Base-by-base conservation (phyloP, 164 flowering plant species). In the Protea cynaroides region DNA sequence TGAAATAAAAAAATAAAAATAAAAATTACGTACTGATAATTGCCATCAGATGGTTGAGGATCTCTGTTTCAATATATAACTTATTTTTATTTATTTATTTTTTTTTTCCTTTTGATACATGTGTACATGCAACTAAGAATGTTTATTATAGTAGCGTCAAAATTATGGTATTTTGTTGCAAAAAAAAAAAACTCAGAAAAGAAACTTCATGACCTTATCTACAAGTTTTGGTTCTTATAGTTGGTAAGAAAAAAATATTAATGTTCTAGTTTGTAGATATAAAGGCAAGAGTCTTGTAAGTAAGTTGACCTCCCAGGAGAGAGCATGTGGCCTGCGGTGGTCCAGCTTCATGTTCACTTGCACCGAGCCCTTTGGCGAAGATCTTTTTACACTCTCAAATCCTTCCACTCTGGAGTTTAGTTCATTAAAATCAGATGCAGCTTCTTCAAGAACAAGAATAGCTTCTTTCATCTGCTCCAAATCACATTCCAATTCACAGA, bases 401-500 rank as follows among this genome's bases (percentile, higher is more conserved):
- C 81, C 86, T 80, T 84, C 82, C 54, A 88, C 95, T 71, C 98
- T 83, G 47, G 70, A 68, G 50, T 76, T 83, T 50, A 92, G 69
- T 59, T 89, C 96, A 76, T 72, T 81, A 68, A 92, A 89, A 78
- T 92, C 98, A 69, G 80, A 88, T 56, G 84, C 81, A 72, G 95
- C 95, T 78, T 92, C 98, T 79, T 89, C 95, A 68, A 92, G 91
- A 62, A 92, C 96, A 79, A 92, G 91, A 82, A 82, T 74, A 50
- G 96, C 93, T 77, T 92, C 98, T 69, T 83, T 84, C 85, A 85
- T 84, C 82, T 92, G 98, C 74, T 85, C 93, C 72, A 80, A 43
- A 71, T 92, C 98, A 61, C 96, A 92, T 78, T 92, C 98, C 61
- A 92, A 75, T 75, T 92, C 98, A 73, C 98, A 92, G 23, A 92